Conservation (phyloP, 2,329 filamentous ascomycete genomes). For the Zymoseptoria crescenta region DNA sequence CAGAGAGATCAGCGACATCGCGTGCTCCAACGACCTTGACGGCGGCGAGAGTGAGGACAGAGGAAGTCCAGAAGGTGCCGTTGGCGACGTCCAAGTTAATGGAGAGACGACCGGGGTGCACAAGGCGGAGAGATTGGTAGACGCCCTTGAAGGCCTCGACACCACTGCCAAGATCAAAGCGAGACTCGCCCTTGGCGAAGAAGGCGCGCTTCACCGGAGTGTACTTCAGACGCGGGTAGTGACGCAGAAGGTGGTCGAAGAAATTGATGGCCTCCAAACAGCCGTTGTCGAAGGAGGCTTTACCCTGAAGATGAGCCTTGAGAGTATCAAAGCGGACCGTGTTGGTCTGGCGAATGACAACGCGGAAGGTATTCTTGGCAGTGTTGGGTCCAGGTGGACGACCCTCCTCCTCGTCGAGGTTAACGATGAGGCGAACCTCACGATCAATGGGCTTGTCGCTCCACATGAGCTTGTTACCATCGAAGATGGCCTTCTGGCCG, state of each 20-base stretch:
- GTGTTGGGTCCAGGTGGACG: too few relatives aligned
- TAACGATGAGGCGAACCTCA: conserved; percentile 47
- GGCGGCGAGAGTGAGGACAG: conserved; percentile 31
- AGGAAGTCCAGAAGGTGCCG: conserved; percentile 69
- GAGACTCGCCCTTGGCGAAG: conserved; percentile 52
- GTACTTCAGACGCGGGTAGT: conserved; percentile 62
- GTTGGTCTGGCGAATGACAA: conserved; percentile 59
- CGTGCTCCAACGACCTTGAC: conserved; percentile 24
- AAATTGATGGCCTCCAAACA: conserved; percentile 82
- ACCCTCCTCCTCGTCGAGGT: conserved; percentile 62
- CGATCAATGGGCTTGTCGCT: conserved; percentile 35
- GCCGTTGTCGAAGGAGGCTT: conserved; percentile 53
- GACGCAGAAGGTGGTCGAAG: conserved; percentile 78
- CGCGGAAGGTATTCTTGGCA: conserved; percentile 50
- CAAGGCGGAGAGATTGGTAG: conserved; percentile 76
- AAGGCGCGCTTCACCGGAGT: conserved; percentile 74
- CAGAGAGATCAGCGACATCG: conserved; percentile 24
- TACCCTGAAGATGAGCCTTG: conserved; percentile 55
- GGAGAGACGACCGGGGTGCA: conserved; percentile 52
- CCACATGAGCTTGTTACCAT: conserved; percentile 84
- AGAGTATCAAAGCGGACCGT: conserved; percentile 61
- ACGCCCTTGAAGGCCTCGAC: conserved; percentile 81
- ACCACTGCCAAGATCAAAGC: conserved; percentile 50
- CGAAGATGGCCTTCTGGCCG: conserved; percentile 60
- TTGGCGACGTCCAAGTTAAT: conserved; percentile 91